Evolutionary conservation across 2,329 filamentous ascomycete species (phyloP).

Genomic region (Furcasterigmium sp.): DNA sequence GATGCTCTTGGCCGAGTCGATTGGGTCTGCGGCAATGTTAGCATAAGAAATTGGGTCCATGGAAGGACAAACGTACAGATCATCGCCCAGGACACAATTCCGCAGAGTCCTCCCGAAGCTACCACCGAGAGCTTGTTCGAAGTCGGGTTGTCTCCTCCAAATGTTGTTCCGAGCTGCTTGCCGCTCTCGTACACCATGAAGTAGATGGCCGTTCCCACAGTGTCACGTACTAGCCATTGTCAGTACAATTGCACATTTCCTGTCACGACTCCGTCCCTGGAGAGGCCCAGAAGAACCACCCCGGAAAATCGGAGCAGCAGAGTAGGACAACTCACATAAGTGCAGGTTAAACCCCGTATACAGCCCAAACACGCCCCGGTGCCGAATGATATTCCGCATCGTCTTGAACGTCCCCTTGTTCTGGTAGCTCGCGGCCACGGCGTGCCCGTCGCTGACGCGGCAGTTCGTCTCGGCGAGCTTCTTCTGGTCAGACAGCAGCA

Average conservation of each 20-base stretch:
- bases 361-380: constrained; percentile 66
- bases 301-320: too few relatives aligned
- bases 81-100: constrained; percentile 76
- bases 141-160: constrained; percentile 65
- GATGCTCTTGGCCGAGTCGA: constrained; percentile 80
- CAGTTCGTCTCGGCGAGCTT: constrained; percentile 24
- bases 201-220: constrained; percentile 77
- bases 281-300: too few relatives aligned
- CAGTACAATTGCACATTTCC: not conserved
- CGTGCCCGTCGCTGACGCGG: constrained; percentile 44
- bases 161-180: constrained; percentile 75
- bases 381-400: constrained; percentile 69
- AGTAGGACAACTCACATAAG: constrained; percentile 51
- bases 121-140: constrained; percentile 76
- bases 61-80: constrained; percentile 50
- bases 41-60: constrained; percentile 2
- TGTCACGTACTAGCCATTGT: constrained; percentile 66
- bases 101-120: constrained; percentile 73
- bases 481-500: constrained; percentile 61
- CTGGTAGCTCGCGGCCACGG: constrained; percentile 64
- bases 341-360: constrained; percentile 80
- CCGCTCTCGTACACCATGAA: constrained; percentile 86
- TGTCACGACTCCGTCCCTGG: too few relatives aligned
- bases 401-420: constrained; percentile 74
- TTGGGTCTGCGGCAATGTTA: constrained; percentile 43